Conservation (phyloP, 164 flowering plant species). For the Echeveria elegans region DNA sequence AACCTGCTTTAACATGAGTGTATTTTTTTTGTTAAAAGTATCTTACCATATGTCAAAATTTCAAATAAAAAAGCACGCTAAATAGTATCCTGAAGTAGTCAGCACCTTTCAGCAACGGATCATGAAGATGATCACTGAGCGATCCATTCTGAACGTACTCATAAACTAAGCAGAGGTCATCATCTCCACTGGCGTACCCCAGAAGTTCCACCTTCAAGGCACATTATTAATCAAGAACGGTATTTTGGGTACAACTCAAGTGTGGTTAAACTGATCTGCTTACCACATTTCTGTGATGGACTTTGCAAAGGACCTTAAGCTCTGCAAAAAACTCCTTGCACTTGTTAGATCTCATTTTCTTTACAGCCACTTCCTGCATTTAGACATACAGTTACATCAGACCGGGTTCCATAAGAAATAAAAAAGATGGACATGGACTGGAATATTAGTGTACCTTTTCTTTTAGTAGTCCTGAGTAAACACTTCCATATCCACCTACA, state of each 20-base stretch:
- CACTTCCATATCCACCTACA: slow-evolving; percentile 46
- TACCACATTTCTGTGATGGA: slow-evolving; percentile 59
- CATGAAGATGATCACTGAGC: slow-evolving; percentile 45
- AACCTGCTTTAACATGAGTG: slow-evolving; percentile 24
- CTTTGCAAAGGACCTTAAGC: slow-evolving; percentile 46
- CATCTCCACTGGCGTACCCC: slow-evolving; percentile 45
- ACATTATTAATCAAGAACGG: not conserved
- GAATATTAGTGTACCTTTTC: slow-evolving; percentile 22
- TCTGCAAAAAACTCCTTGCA: slow-evolving; percentile 52
- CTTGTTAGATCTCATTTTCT: slow-evolving; percentile 48
- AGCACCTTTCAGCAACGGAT: slow-evolving; percentile 41
- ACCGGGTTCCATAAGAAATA: not conserved
- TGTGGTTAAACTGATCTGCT: slow-evolving; percentile 5
- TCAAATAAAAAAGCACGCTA: not conserved
- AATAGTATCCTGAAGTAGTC: not conserved
- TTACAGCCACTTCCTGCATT: slow-evolving; percentile 45
- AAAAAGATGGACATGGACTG: not conserved
- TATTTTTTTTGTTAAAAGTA: not conserved
- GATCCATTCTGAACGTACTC: slow-evolving; percentile 44
- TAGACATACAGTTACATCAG: not conserved
- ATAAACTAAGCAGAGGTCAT: slow-evolving; percentile 44
- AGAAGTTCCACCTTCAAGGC: slow-evolving; percentile 40
- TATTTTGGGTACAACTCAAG: not conserved
- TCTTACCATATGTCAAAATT: not conserved
- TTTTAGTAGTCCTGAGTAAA: slow-evolving; percentile 36